Conservation (phyloP, 352 stramenopile genomes). For the Phytophthora sp. region DNA sequence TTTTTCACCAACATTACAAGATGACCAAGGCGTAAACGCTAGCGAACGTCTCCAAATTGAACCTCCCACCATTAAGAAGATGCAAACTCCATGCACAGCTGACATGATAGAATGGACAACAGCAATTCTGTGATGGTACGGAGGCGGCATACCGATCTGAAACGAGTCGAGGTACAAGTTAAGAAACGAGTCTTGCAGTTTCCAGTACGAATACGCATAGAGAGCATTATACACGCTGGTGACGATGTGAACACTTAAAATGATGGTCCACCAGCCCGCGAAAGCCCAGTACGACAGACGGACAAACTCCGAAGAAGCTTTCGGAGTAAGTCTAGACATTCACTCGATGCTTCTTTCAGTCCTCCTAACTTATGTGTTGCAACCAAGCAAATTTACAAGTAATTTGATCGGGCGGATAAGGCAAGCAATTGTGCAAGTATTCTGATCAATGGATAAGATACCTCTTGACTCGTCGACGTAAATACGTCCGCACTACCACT, state of each 20-base stretch:
- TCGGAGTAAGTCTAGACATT: not conserved
- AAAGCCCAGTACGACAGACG: not conserved
- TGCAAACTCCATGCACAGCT: not conserved
- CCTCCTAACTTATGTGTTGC: too few species aligned
- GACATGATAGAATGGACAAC: conserved; percentile 11
- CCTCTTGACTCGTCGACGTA: too few species aligned
- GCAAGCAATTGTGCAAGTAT: too few species aligned
- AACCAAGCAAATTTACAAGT: too few species aligned
- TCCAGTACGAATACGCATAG: conserved; percentile 2
- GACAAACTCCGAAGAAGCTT: not conserved
- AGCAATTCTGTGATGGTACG: conserved; percentile 13
- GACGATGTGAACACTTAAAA: not conserved
- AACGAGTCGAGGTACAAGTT: conserved; percentile 5
- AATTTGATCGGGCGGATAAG: too few species aligned
- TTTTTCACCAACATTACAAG: not conserved
- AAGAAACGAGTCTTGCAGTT: conserved; percentile 4
- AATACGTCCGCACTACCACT: too few species aligned
- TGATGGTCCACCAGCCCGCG: not conserved
- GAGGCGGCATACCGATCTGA: conserved; percentile 13
- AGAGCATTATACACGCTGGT: not conserved
- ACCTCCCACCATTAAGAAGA: conserved; percentile 7
- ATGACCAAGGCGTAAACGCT: conserved; percentile 6
- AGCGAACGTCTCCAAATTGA: not conserved
- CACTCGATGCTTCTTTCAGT: too few species aligned
- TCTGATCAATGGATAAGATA: too few species aligned